phyloP scores from a whole-genome alignment of 805 yeast species.

The Wickerhamiella parazyma region DNA sequence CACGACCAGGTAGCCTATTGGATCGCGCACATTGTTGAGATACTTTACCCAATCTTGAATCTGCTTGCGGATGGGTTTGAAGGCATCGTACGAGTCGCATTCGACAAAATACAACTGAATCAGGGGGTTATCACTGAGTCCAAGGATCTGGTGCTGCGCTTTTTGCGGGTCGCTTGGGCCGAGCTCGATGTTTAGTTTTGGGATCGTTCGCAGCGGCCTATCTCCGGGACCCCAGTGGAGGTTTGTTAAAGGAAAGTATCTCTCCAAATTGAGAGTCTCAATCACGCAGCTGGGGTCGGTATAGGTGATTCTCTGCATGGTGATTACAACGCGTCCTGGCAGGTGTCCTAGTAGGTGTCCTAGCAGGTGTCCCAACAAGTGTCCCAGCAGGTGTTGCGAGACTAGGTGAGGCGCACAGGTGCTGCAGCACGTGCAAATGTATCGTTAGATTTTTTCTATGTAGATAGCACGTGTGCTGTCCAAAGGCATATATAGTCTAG shows the following conservation, averaged over 20 bases:
- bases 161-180: conserved; percentile 42
- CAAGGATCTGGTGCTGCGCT: conserved; percentile 28
- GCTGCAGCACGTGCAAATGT: too few relatives aligned
- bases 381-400: too few relatives aligned
- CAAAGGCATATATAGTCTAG: background rate
- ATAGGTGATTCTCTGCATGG: conserved; percentile 6
- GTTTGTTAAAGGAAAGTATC: conserved; percentile 42
- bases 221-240: conserved; percentile 51
- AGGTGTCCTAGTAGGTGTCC: too few relatives aligned
- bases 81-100: conserved; percentile 55
- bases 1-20: conserved; percentile 51
- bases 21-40: conserved; percentile 29
- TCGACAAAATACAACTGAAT: conserved; percentile 56
- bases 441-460: too few relatives aligned
- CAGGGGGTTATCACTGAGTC: conserved; percentile 36
- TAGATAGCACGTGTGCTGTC: too few relatives aligned
- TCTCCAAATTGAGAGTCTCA: background rate
- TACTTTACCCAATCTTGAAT: conserved; percentile 64
- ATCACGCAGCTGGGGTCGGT: background rate
- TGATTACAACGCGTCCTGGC: too few relatives aligned
- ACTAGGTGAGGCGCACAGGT: too few relatives aligned
- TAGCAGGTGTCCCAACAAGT: too few relatives aligned
- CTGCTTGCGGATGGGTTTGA: conserved; percentile 67
- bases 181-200: conserved; percentile 39
- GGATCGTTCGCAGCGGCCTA: conserved; percentile 50